Base-by-base conservation (phyloP, 345 rosid genomes). In the Arabis alpina region DNA sequence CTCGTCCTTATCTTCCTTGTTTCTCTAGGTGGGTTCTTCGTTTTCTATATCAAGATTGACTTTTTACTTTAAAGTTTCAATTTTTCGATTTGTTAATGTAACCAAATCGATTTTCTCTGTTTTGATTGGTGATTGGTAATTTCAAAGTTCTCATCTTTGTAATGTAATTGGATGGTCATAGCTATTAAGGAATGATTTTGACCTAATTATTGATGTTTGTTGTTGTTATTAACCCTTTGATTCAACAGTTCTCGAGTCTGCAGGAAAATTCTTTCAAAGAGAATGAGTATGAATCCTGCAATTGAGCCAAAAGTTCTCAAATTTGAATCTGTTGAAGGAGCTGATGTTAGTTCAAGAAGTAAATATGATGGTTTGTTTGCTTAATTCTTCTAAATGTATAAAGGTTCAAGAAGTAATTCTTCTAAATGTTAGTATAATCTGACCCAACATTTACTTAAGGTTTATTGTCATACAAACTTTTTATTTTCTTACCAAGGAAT, bases 321-420 rank as follows among this genome's bases (percentile, higher is more conserved):
- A 64, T 87, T 91, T 47, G 65, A 86, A 50, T 69, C 87, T 10
- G 77, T 82, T 27, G 88, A 82, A 73, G 86, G 81, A 34, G 72
- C 61, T 40, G 91, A 79, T 76, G 16, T 74, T 12, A 32, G 30
- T 69, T 79, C 80, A 5, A 74, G 59, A 68, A 75, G 82, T 13
- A 71, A 79, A 53, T 45, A 74, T 72, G 91, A 86, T 71, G 85
- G 88, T 87, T 72, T 68, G 74, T 55, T 51, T 43, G 8, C 57
- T 24, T 34, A 24, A 51, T 9, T 4, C 15, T 23, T 62, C n/a
- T 10, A 15, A 24, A 10, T 64, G n/a, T n/a, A 23, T 47, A 1
- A 62, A 27, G 16, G 3, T 45, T 53, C n/a, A n/a, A n/a, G n/a
- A n/a, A n/a, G n/a, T n/a, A n/a, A n/a, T n/a, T n/a, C n/a, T n/a